Evolutionary conservation across 805 yeast genomes (phyloP).

Genomic region (Komagataella kurtzmanii): DNA sequence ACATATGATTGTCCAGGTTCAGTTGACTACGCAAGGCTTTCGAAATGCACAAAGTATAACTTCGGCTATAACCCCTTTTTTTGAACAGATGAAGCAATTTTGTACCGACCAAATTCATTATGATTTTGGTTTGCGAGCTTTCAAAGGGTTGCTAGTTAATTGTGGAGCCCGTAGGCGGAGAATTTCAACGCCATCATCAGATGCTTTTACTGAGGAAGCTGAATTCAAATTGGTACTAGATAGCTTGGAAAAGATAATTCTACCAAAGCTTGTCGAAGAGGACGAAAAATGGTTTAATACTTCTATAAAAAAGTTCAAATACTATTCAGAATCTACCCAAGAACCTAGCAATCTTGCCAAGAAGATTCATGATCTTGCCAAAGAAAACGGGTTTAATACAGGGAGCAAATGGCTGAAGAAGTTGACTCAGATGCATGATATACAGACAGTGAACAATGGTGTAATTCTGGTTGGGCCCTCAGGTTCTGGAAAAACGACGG

Average conservation of each 20-base stretch:
- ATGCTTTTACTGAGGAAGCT: neutral
- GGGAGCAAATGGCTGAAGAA: conserved; percentile 36
- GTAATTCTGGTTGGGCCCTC: conserved; percentile 68
- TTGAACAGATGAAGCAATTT: conserved; percentile 23
- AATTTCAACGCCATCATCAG: neutral
- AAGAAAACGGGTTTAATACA: conserved; percentile 16
- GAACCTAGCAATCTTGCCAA: neutral
- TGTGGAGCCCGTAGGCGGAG: conserved; percentile 37
- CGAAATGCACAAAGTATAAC: conserved; percentile 30
- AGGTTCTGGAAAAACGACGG: conserved; percentile 59
- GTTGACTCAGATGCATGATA: conserved; percentile 45
- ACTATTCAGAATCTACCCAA: conserved; percentile 4
- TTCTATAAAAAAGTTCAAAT: conserved; percentile 14
- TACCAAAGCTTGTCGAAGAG: conserved; percentile 47
- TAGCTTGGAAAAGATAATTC: conserved; percentile 46
- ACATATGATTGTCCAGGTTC: conserved; percentile 50
- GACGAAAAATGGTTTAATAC: conserved; percentile 34
- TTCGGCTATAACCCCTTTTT: conserved; percentile 36
- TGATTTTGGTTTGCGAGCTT: conserved; percentile 80
- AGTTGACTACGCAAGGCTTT: conserved; percentile 69
- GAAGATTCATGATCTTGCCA: conserved; percentile 15
- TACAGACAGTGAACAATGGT: conserved; percentile 60
- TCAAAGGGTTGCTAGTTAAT: conserved; percentile 50
- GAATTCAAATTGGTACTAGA: conserved; percentile 23
- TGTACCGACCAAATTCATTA: conserved; percentile 58